These are phyloP conservation scores for Aspergillus ochraceus DNA, from an alignment of 2,329 filamentous ascomycete genomes.

Conservation along the genomic window DNA sequence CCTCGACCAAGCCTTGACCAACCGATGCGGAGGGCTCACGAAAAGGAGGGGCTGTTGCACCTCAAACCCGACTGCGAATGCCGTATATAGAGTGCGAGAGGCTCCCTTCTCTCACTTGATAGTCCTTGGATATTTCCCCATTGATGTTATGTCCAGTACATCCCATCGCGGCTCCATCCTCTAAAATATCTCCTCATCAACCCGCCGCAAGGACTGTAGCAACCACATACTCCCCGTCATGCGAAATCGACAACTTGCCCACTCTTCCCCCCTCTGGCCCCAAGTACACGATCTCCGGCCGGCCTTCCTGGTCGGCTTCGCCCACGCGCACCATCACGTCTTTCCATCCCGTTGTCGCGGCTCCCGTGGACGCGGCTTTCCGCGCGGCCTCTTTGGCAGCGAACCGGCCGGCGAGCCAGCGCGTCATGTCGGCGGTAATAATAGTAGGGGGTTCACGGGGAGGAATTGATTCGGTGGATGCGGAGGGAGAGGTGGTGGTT, in stretches of 20 bases:
- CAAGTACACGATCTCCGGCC: conserved; percentile 41
- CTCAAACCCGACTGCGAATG: neutral
- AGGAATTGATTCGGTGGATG: neutral
- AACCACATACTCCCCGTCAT: conserved; percentile 78
- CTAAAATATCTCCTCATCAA: conserved; percentile 15
- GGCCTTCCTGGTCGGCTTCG: conserved; percentile 22
- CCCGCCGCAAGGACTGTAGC: conserved; percentile 44
- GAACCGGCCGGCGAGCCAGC: conserved; percentile 55
- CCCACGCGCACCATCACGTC: conserved; percentile 53
- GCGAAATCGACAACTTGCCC: conserved; percentile 77
- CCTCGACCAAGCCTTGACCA: neutral
- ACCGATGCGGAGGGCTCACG: neutral
- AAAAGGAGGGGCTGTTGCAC: neutral
- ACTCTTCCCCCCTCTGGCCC: conserved; percentile 40
- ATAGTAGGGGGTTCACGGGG: neutral
- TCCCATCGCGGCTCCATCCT: too few species aligned
- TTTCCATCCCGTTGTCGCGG: conserved; percentile 61
- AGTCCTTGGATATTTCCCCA: neutral
- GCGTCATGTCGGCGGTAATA: conserved; percentile 34
- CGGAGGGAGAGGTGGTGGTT: neutral
- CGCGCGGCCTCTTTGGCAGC: conserved; percentile 75
- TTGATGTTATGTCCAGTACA: neutral
- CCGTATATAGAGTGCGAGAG: neutral
- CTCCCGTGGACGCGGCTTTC: conserved; percentile 62
- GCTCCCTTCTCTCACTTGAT: neutral